Evolutionary conservation across 768 basidiomycete genomes (phyloP).

Genomic region (Pilatotrama ljubarskyi): DNA sequence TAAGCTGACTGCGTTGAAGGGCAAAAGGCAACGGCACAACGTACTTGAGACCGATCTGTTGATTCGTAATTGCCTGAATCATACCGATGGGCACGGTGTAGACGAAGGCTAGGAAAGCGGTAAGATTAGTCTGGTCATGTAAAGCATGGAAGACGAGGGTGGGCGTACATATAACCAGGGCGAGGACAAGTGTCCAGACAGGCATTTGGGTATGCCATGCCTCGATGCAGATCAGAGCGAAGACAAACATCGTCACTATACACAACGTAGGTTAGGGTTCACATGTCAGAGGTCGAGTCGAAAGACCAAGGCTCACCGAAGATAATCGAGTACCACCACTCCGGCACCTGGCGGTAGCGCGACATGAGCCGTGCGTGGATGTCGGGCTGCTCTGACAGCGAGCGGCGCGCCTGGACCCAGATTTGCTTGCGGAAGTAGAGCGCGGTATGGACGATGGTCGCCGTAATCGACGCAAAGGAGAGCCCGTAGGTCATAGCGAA

Average conservation of each 20-base stretch:
- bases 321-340: slow-evolving; percentile 81
- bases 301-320: slow-evolving; percentile 38
- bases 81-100: slow-evolving; percentile 57
- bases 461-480: slow-evolving; percentile 80
- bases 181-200: slow-evolving; percentile 71
- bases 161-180: slow-evolving; percentile 56
- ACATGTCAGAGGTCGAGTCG: too few relatives aligned
- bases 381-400: slow-evolving; percentile 79
- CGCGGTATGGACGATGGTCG: slow-evolving; percentile 69
- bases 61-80: slow-evolving; percentile 76
- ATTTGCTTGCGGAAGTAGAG: slow-evolving; percentile 82
- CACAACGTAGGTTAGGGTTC: background rate
- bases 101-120: slow-evolving; percentile 32
- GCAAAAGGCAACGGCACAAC: background rate
- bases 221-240: slow-evolving; percentile 70
- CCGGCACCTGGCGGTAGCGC: slow-evolving; percentile 72
- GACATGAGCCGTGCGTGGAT: slow-evolving; percentile 84
- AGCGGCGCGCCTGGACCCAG: slow-evolving; percentile 65
- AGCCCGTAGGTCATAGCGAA: slow-evolving; percentile 81
- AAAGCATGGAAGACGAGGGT: background rate
- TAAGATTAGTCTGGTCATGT: background rate
- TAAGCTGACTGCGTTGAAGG: background rate
- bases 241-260: slow-evolving; percentile 61
- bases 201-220: slow-evolving; percentile 75
- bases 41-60: slow-evolving; percentile 69